Base-by-base conservation (phyloP, 169 alveolate genomes). In the Plasmodium knowlesi region DNA sequence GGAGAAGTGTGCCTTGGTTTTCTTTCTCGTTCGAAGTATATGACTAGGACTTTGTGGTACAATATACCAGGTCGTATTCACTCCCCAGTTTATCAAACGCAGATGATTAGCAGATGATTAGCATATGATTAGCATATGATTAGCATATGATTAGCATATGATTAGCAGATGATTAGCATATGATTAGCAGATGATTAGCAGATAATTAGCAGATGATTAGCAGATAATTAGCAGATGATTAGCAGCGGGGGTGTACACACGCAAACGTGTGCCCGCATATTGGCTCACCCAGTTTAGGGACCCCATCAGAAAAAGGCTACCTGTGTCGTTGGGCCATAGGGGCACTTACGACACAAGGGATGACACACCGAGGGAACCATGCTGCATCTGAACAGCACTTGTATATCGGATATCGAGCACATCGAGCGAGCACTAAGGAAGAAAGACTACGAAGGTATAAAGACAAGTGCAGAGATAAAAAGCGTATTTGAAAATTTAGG, bases 371-470 rank as follows among this genome's bases (percentile, higher is more conserved):
- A 41, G 30, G 46, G 30, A 80, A 91, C 57, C 71, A 91, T 91
- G 95, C 82, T 91, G 70, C 95, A 91, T 30, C 83, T 91, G 57
- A 61, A 91, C 54, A 91, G 82, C 53, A 70, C 89, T 5, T 67
- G 85, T 9, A 71, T 91, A 53, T 71, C 92, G 30, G 85, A 91
- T 34, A 71, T 91, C 53, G 92, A 91, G 41, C 74, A 91, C 76
- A 82, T 91, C 53, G 92, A 80, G 39, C 39, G 41, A 32, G 74
- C 74, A 22, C 76, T 91, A 39, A 91, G 81, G 67, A 76, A 25
- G n/a, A 91, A 82, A 30, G 95, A 91, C 37, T 91, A 74, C 73
- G 39, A 82, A n/a, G 92, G 95, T 6, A 72, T 91, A 81, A 72
- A 81, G 76, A 57, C 74, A 91, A 91, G 74, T 72, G 30, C 72